phyloP scores from a whole-genome alignment of 2,329 filamentous ascomycete species.

The Fusarium chlamydosporum region DNA sequence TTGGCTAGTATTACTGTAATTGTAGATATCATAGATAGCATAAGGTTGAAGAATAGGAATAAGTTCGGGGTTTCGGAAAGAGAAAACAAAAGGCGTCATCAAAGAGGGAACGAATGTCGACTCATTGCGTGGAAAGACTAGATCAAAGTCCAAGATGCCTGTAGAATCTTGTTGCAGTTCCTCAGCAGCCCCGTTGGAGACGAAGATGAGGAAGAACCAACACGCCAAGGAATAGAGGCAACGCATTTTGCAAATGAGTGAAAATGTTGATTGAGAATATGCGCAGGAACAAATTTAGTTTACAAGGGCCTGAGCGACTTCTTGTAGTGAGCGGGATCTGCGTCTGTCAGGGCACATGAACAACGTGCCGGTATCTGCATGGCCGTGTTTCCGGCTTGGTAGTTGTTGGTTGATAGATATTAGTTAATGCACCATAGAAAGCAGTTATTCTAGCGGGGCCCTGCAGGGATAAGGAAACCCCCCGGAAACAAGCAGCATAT shows the following conservation, averaged over 20 bases:
- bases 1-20: not conserved
- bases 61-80: constrained; percentile 4
- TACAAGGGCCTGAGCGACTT: not conserved
- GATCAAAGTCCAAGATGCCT: not conserved
- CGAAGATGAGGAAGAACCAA: constrained; percentile 1
- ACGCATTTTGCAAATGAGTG: constrained; percentile 1
- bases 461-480: not conserved
- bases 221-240: constrained; percentile 3
- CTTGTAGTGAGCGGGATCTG: constrained; percentile 1
- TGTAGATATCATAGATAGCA: not conserved
- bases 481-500: not conserved
- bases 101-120: not conserved
- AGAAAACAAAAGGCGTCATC: constrained; percentile 15
- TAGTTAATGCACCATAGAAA: not conserved
- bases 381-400: constrained; percentile 14
- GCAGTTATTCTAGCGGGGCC: not conserved
- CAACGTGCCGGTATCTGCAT: not conserved
- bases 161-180: not conserved
- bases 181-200: not conserved
- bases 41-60: not conserved
- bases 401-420: constrained; percentile 13
- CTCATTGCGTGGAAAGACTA: constrained; percentile 26
- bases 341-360: not conserved
- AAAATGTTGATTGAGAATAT: no score
- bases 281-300: not conserved